A percentile compares a stretch with the other conserved stretches of the same genome.
These are phyloP conservation scores for Cydonia oblonga DNA, from an alignment of 331 rosid genomes.

Conservation along the genomic window DNA sequence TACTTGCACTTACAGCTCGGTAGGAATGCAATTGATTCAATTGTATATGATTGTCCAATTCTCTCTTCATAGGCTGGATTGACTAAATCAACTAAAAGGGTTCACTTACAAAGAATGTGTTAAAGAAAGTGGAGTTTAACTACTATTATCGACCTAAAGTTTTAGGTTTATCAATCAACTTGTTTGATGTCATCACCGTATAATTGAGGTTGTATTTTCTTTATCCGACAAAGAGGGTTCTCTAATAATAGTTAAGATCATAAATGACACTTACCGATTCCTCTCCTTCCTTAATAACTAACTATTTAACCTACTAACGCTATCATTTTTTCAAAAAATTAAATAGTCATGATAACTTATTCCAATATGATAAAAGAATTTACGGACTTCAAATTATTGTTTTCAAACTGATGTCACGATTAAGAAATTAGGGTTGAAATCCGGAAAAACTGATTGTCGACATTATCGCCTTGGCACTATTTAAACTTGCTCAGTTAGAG, in stretches of 20 bases:
- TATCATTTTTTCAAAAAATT: background rate
- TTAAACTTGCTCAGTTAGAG: background rate
- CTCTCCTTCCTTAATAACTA: too few species aligned
- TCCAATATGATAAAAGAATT: background rate
- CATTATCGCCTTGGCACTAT: background rate
- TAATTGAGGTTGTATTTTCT: background rate
- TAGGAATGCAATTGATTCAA: background rate
- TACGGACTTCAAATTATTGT: background rate
- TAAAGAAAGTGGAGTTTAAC: background rate
- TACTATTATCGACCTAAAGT: background rate
- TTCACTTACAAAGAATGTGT: background rate
- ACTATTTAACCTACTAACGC: too few species aligned
- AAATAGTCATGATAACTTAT: background rate
- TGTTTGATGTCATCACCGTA: background rate
- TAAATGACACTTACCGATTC: too few species aligned
- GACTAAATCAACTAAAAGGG: background rate
- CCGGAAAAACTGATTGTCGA: background rate
- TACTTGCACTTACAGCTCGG: too few species aligned
- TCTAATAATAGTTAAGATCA: too few species aligned
- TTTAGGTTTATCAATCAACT: background rate
- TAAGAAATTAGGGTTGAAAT: background rate
- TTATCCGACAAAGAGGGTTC: background rate
- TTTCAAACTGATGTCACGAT: background rate
- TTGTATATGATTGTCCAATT: background rate
- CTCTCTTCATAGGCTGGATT: background rate